A percentile compares a stretch with the other conserved stretches of the same genome.
These are phyloP conservation scores for Passiflora organensis DNA, from an alignment of 345 rosid genomes.

Conservation along the genomic window DNA sequence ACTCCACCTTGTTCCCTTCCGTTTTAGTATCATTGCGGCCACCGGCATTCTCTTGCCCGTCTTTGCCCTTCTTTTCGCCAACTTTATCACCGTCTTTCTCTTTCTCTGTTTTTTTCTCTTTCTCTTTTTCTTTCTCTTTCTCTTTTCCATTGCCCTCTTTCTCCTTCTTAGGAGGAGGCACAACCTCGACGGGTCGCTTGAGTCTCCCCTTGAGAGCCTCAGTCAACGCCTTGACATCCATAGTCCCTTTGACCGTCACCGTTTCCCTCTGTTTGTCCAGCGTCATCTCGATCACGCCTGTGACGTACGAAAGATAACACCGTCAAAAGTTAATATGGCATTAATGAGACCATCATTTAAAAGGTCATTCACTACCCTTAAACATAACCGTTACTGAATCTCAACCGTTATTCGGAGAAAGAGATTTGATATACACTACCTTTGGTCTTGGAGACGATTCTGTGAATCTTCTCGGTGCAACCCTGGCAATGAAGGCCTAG, in stretches of 20 bases:
- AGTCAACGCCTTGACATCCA: conserved; percentile 55
- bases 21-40: conserved; percentile 7
- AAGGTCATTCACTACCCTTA: background rate
- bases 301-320: background rate
- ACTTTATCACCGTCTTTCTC: conserved; percentile 29
- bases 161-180: conserved; percentile 71
- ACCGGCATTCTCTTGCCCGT: conserved; percentile 20
- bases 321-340: background rate
- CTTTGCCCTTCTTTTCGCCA: conserved; percentile 9
- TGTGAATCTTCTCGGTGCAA: conserved; percentile 60
- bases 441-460: conserved; percentile 39
- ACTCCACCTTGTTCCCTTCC: conserved; percentile 38
- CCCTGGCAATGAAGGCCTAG: conserved; percentile 64
- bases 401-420: background rate
- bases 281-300: conserved; percentile 50
- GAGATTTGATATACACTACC: conserved; percentile 33
- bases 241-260: conserved; percentile 63
- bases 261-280: conserved; percentile 56
- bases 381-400: background rate
- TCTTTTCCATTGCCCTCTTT: conserved; percentile 20
- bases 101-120: conserved; percentile 46
- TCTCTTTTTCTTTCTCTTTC: conserved; percentile 8
- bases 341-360: background rate
- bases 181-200: conserved; percentile 47
- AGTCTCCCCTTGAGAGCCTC: conserved; percentile 48